Percentiles rank a stretch among this genome's conserved stretches.
These are phyloP conservation scores for Inosperma sp. DNA, from an alignment of 768 basidiomycete species.

Conservation along the genomic window DNA sequence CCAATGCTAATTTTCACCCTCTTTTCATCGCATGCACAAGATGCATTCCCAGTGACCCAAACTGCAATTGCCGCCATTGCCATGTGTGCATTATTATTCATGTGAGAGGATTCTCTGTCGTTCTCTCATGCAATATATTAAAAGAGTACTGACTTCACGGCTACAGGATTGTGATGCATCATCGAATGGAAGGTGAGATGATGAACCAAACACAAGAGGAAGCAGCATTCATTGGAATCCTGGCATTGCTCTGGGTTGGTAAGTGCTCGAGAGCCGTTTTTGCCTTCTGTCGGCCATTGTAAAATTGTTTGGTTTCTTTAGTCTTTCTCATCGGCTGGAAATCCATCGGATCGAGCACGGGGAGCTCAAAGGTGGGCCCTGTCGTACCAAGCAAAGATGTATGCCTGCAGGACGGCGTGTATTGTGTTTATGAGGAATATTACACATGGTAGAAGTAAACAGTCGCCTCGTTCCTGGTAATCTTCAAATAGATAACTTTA, in stretches of 20 bases:
- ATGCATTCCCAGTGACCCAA: slow-evolving; percentile 64
- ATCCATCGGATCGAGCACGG: slow-evolving; percentile 31
- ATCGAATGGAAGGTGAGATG: slow-evolving; percentile 54
- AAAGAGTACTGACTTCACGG: neutral
- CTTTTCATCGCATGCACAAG: slow-evolving; percentile 36
- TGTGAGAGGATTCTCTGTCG: slow-evolving; percentile 43
- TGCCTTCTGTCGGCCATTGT: neutral
- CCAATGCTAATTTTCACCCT: neutral
- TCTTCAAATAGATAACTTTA: too few relatives aligned
- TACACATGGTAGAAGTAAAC: slow-evolving; percentile 17
- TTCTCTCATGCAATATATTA: neutral
- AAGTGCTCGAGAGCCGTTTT: slow-evolving; percentile 21
- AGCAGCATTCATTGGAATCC: slow-evolving; percentile 61
- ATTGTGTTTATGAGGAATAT: slow-evolving; percentile 72
- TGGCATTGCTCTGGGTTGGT: slow-evolving; percentile 79
- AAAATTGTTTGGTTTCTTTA: slow-evolving; percentile 14
- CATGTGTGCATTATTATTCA: slow-evolving; percentile 56
- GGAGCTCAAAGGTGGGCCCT: slow-evolving; percentile 21
- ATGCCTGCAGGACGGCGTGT: slow-evolving; percentile 55
- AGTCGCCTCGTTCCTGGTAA: too few relatives aligned
- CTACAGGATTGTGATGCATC: slow-evolving; percentile 62
- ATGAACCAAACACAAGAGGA: slow-evolving; percentile 73
- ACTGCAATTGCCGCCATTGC: slow-evolving; percentile 69
- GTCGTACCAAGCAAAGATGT: slow-evolving; percentile 29
- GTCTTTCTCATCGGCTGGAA: slow-evolving; percentile 44